Evolutionary conservation across 495 filamentous ascomycete genomes (phyloP), one percentile per base, ranked within the genome.

Genomic region (Saxophila tyrrhenica): DNA sequence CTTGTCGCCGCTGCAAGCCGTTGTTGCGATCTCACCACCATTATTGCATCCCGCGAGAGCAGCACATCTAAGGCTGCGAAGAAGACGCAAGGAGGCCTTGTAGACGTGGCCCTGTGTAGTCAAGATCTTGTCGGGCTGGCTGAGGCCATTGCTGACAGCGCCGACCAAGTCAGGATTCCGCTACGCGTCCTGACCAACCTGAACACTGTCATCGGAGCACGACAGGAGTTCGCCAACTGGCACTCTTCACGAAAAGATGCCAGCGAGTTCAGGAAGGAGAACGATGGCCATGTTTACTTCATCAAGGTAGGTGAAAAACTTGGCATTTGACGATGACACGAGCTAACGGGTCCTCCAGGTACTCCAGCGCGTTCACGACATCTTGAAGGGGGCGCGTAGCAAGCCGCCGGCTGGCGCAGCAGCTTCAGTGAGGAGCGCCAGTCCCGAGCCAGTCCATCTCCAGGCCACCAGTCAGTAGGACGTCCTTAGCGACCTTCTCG

Each of bases 201-300:
- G n/a, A n/a, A n/a, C n/a, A n/a, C n/a, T n/a, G 48, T 51, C 17
- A 51, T 51, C 29, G 23, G 23, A 11, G 48, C 23, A 9, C 48
- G 48, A 9, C 10, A 35, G 21, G 48, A 35, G 19, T 51, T 22
- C 21, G 48, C 48, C n/a, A 16, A 51, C 10, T 51, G 23, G 24
- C 38, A 51, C 25, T n/a, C n/a, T 3, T 35, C 29, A 5, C 29
- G 13, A 13, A 22, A 51, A 16, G 48, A 39, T 3, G 29, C 23
- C 25, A 21, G 15, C 13, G 17, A 35, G 3, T 20, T 51, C 10
- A 10, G 3, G 13, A 22, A 7, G 3, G 25, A 51, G 48, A 51
- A 51, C 29, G 3, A 32, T 2, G 15, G 20, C 13, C 48, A 51
- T 51, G 23, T 9, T 7, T 51, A 8, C 32, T 51, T 38, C 48